Evolutionary conservation across 306 rosid species (phyloP), one percentile per base, ranked within the genome.

Genomic region (apple (Malus domestica)): DNA sequence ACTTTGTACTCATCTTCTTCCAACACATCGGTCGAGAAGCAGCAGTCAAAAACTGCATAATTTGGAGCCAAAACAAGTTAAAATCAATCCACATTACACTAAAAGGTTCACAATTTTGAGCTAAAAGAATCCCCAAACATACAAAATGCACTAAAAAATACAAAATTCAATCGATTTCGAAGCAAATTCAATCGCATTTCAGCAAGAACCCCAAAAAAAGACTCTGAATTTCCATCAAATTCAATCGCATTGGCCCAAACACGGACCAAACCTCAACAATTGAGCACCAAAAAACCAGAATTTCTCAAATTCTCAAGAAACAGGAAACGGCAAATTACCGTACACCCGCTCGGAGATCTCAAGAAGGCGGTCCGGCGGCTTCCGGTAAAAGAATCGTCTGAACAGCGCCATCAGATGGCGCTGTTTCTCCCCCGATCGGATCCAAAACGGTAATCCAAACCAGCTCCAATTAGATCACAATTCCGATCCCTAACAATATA

Each of bases 321-420:
- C n/a, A 44, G 14, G 0, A 25, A 70, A 45, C 61, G 65, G 54
- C 29, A 73, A 45, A 75, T 66, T 73, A 94, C 99, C 97, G 80
- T 95, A 95, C 44, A 95, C 99, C 76, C 99, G 86, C 74, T 95
- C 99, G 16, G 97, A 89, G 87, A 95, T 95, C 89, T 95, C 97
- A 5, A 95, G 95, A 79, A 95, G 99, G 81, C 96, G 97, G 90
- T 95, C 97, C 81, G 99, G 99, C 75, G 99, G 99, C 90, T 92
- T 95, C 85, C 97, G 85, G 83, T 92, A 92, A 75, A 95, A 95
- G 76, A 95, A 87, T 70, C 95, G 85, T 83, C 98, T 87, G 89
- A 95, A 95, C 97, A 95, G 99, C 97, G 97, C 99, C 99, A 95
- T 95, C 67, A 6, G 86, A 86, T 82, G 97, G 97, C 99, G 99